These are phyloP conservation scores for Monosporozyma servazzii DNA, from an alignment of 805 yeast genomes.

Conservation along the genomic window DNA sequence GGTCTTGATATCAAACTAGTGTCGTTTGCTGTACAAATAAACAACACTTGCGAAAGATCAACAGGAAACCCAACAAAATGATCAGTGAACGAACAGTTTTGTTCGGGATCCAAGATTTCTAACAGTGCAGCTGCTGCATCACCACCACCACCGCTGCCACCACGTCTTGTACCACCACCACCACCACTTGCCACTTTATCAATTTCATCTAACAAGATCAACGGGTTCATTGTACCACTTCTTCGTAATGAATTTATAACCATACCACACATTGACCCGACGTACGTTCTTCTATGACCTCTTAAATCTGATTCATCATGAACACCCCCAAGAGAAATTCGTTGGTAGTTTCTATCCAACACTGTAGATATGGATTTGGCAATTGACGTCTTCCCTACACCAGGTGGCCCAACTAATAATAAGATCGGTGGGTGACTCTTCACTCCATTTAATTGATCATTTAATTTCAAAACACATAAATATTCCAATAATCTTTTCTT, in stretches of 20 bases:
- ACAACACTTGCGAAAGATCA: constrained; percentile 84
- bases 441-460: constrained; percentile 50
- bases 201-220: constrained; percentile 89
- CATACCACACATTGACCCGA: constrained; percentile 95
- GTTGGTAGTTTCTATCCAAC: constrained; percentile 73
- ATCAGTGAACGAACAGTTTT: constrained; percentile 81
- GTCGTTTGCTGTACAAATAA: constrained; percentile 92
- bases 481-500: constrained; percentile 91
- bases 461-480: constrained; percentile 72
- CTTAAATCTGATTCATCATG: constrained; percentile 93
- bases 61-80: constrained; percentile 90
- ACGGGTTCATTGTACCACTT: constrained; percentile 87
- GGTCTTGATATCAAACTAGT: constrained; percentile 89
- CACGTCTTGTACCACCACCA: constrained; percentile 31
- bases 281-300: constrained; percentile 96
- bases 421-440: constrained; percentile 91
- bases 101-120: constrained; percentile 94
- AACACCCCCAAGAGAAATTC: constrained; percentile 96
- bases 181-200: constrained; percentile 63
- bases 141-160: constrained; percentile 57
- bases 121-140: constrained; percentile 90
- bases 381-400: constrained; percentile 97
- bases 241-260: constrained; percentile 84
- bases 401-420: constrained; percentile 97
- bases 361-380: constrained; percentile 93